These are phyloP conservation scores for Phlyctochytrium bullatum DNA, from an alignment of 192 early-diverging fungal genomes.

Conservation along the genomic window DNA sequence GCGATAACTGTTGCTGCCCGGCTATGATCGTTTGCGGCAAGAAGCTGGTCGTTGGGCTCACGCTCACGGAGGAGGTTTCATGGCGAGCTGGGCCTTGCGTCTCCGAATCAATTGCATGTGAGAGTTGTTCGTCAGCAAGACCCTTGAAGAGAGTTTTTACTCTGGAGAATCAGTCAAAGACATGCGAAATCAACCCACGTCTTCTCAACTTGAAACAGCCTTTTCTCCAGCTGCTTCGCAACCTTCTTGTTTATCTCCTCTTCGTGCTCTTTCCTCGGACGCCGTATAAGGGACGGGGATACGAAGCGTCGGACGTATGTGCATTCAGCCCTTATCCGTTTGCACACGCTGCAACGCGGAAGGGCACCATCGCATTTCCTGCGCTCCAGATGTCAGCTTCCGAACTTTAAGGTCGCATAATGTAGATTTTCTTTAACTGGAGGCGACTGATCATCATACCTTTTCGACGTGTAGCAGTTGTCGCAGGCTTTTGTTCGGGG, in stretches of 20 bases:
- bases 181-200: constrained; percentile 1
- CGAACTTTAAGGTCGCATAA: neutral
- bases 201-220: neutral
- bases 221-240: neutral
- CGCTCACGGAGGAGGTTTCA: neutral
- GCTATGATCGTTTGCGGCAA: neutral
- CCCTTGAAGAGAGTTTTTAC: constrained; percentile 4
- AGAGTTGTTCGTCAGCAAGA: neutral
- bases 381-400: too few relatives aligned
- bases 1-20: neutral
- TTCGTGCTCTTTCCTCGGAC: constrained; percentile 5
- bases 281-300: neutral
- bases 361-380: neutral
- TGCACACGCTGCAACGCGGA: neutral
- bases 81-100: neutral
- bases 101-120: neutral
- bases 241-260: constrained; percentile 5
- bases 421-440: neutral
- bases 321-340: constrained; percentile 2
- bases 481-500: too few relatives aligned
- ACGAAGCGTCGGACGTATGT: constrained; percentile 4
- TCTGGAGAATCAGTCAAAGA: constrained; percentile 2
- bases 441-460: neutral
- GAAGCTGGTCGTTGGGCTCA: neutral
- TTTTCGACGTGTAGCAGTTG: too few relatives aligned